Percentiles rank a stretch among this genome's conserved stretches.
These are phyloP conservation scores for Sugiyamaella paludigena DNA, from an alignment of 1,139 yeast genomes.

Conservation along the genomic window DNA sequence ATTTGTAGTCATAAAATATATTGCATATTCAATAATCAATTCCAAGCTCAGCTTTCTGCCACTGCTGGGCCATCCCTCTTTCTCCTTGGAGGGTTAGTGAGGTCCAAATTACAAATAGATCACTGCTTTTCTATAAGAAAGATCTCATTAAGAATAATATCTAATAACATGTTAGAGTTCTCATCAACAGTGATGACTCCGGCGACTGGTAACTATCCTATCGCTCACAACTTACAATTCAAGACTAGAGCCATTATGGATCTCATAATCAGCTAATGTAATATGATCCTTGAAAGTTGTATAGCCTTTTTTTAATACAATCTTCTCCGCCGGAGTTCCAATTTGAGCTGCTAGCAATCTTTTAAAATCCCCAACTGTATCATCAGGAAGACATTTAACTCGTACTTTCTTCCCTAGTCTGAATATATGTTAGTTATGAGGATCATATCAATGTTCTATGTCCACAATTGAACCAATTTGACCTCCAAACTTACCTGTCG, in stretches of 20 bases:
- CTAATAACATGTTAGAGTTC: too few species aligned
- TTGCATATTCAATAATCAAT: too few species aligned
- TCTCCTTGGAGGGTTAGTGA: too few species aligned
- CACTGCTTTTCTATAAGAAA: too few species aligned
- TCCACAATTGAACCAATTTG: too few species aligned
- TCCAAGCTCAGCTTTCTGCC: too few species aligned
- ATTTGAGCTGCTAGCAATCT: constrained; percentile 77
- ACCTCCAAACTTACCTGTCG: constrained; percentile 37
- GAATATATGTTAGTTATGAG: background rate
- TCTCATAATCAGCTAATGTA: constrained; percentile 85
- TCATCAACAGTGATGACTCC: too few species aligned
- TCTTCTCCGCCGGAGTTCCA: constrained; percentile 69
- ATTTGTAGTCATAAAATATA: too few species aligned
- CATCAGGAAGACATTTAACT: constrained; percentile 79
- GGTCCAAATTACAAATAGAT: too few species aligned
- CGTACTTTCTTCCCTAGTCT: constrained; percentile 82
- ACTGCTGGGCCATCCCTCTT: too few species aligned
- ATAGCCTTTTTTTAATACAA: constrained; percentile 48
- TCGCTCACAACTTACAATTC: constrained; percentile 74
- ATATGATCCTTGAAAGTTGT: constrained; percentile 85
- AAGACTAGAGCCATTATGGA: constrained; percentile 83
- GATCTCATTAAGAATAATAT: constrained; percentile 7
- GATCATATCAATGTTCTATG: background rate
- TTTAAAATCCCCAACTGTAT: constrained; percentile 90
- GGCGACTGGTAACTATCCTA: too few species aligned